A percentile compares a stretch with the other conserved stretches of the same genome.
Conservation (phyloP, 805 yeast genomes). For the Torulaspora franciscae region DNA sequence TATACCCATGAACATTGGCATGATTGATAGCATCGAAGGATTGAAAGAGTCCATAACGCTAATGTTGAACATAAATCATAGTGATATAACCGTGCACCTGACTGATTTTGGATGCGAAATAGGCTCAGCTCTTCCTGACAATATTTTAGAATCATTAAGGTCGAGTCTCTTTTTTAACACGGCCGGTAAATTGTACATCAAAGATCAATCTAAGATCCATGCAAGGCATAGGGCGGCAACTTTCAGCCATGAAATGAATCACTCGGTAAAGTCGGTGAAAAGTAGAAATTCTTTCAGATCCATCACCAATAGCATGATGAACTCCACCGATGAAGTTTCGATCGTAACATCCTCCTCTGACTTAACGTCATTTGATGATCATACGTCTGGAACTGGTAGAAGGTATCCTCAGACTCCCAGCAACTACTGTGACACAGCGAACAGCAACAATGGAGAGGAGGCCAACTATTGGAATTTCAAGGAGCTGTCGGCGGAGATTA, state of each 20-base stretch:
- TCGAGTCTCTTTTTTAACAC: conserved; percentile 34
- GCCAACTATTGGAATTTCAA: conserved; percentile 31
- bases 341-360: conserved; percentile 31
- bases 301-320: conserved; percentile 23
- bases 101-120: conserved; percentile 63
- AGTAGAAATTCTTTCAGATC: conserved; percentile 31
- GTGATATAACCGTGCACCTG: conserved; percentile 44
- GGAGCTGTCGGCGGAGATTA: conserved; percentile 18
- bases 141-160: conserved; percentile 39
- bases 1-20: conserved; percentile 43
- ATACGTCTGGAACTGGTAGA: conserved; percentile 19
- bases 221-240: conserved; percentile 21
- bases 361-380: conserved; percentile 31
- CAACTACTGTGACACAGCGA: conserved; percentile 26
- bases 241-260: conserved; percentile 15
- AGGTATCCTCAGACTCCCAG: conserved; percentile 36
- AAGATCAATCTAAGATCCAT: conserved; percentile 24
- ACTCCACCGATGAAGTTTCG: conserved; percentile 29
- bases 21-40: conserved; percentile 30
- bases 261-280: conserved; percentile 19
- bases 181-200: conserved; percentile 29
- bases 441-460: conserved; percentile 22
- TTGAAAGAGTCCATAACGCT: conserved; percentile 41
- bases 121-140: conserved; percentile 54
- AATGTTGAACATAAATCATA: conserved; percentile 31